Base-by-base conservation (phyloP, 257 asterid species). In the Verbena officinalis region DNA sequence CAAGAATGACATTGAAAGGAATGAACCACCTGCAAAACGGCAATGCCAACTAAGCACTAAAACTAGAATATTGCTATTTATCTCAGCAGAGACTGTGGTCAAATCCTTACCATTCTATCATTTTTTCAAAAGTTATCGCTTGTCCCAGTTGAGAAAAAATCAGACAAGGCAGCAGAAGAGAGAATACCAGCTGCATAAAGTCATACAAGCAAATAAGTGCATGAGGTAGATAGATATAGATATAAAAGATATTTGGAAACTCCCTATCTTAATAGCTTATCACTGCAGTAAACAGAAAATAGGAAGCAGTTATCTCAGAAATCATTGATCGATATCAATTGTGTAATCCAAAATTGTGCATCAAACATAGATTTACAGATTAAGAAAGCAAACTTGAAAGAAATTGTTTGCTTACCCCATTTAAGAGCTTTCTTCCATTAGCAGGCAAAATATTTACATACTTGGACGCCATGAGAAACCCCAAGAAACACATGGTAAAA, bases 111-210 rank as follows among this genome's bases (percentile, higher is more conserved):
- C 98, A 93, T 60, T 87, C 74, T 58, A 84, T 67, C 95, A 90
- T 74, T 62, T 88, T 94, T 67, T 84, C 75, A 8, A 77, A 83
- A 33, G 87, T 83, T 73, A 94, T 84, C 4, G 99, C 96, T 82
- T 86, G 86, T 15, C 99, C 99, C 61, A 94, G 85, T 86, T 94
- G 96, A 61, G 99, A 79, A 76, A 94, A 94, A 71, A 94, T 94
- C 80, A 94, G 71, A 79, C 99, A 90, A 5, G 99, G 99, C 21
- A 90, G 96, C 75, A 94, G 75, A 45, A 94, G 96, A n/a, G 99
- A 83, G 84, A 90, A 94, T 55, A 94, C 99, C 62, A 94, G 78
- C 98, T 92, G 96, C 83, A 71, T 59, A 44, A 67, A 67, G 49
- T 13, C 62, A 65, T 24, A 36, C 40, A 68, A 49, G 53, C 48